phyloP scores from a whole-genome alignment of 2,329 filamentous ascomycete genomes.

The Pseudogymnoascus sp. region DNA sequence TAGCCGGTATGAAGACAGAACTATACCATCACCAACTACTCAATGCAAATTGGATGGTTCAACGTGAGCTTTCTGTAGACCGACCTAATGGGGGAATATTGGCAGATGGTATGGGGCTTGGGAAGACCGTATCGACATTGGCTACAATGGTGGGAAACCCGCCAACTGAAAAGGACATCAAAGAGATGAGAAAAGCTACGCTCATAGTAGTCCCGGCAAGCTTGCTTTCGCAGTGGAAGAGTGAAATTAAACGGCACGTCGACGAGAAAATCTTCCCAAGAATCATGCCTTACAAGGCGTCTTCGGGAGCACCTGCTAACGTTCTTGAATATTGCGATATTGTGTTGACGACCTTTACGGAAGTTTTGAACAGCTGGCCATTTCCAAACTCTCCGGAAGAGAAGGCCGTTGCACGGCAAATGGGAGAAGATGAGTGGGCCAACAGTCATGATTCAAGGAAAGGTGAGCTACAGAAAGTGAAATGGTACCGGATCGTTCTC shows the following conservation, averaged over 20 bases:
- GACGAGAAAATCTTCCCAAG: conserved; percentile 17
- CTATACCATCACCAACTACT: conserved; percentile 45
- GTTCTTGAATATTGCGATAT: conserved; percentile 21
- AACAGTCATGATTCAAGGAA: conserved; percentile 64
- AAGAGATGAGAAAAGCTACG: conserved; percentile 22
- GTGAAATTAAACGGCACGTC: conserved; percentile 19
- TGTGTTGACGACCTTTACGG: conserved; percentile 24
- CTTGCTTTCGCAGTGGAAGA: conserved; percentile 25
- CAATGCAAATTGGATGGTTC: conserved; percentile 46
- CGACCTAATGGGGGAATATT: conserved; percentile 47
- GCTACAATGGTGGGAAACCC: conserved; percentile 33
- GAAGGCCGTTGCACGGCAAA: conserved; percentile 91
- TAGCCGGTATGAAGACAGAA: conserved; percentile 40
- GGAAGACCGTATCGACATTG: conserved; percentile 50
- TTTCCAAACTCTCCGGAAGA: conserved; percentile 80
- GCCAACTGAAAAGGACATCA: conserved; percentile 33
- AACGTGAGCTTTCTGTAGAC: conserved; percentile 35
- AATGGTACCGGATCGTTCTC: conserved; percentile 46
- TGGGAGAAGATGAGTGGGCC: conserved; percentile 96
- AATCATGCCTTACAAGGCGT: conserved; percentile 21
- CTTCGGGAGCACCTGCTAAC: background rate
- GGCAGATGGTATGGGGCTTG: conserved; percentile 57
- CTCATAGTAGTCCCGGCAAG: conserved; percentile 25
- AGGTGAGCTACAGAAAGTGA: conserved; percentile 32
- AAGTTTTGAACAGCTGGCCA: conserved; percentile 58